A percentile compares a stretch with the other conserved stretches of the same genome.
These are phyloP conservation scores for Tolypocladium pustulatum DNA, from an alignment of 2,329 filamentous ascomycete genomes.

Conservation along the genomic window DNA sequence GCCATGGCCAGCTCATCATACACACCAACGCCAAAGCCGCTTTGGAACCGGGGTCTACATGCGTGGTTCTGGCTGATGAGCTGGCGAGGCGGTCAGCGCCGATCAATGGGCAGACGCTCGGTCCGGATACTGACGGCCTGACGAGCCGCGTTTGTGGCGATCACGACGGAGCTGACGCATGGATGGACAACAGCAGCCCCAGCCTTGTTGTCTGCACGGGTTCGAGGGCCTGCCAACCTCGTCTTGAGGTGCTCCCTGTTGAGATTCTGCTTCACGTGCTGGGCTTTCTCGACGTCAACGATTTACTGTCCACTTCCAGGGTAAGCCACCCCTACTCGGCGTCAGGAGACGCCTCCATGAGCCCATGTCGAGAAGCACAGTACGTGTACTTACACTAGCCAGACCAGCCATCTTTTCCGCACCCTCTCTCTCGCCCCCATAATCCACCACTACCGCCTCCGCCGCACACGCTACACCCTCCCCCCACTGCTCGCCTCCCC, in stretches of 20 bases:
- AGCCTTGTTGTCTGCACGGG: not conserved
- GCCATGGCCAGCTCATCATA: not conserved
- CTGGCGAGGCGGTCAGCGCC: not conserved
- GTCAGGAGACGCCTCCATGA: not conserved
- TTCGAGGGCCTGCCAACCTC: conserved; percentile 1
- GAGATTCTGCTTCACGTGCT: conserved; percentile 47
- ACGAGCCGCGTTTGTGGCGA: not conserved
- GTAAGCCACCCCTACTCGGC: conserved; percentile 21
- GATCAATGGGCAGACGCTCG: not conserved
- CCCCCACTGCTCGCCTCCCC: conserved; percentile 45
- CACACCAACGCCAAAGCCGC: not conserved
- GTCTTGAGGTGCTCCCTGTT: conserved; percentile 37
- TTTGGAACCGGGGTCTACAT: not conserved
- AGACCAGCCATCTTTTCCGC: conserved; percentile 55
- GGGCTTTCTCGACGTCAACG: conserved; percentile 44
- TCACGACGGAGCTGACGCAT: not conserved
- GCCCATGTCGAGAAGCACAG: no score
- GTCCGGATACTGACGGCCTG: not conserved
- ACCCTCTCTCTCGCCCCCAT: conserved; percentile 53
- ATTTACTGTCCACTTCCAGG: conserved; percentile 44
- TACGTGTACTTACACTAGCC: not conserved
- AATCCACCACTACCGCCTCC: conserved; percentile 52
- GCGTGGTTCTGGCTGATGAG: not conserved
- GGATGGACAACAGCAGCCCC: not conserved
- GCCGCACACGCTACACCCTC: conserved; percentile 42